Evolutionary conservation across 305 asterid genomes (phyloP).

Genomic region (Solanum aculeatissimum): DNA sequence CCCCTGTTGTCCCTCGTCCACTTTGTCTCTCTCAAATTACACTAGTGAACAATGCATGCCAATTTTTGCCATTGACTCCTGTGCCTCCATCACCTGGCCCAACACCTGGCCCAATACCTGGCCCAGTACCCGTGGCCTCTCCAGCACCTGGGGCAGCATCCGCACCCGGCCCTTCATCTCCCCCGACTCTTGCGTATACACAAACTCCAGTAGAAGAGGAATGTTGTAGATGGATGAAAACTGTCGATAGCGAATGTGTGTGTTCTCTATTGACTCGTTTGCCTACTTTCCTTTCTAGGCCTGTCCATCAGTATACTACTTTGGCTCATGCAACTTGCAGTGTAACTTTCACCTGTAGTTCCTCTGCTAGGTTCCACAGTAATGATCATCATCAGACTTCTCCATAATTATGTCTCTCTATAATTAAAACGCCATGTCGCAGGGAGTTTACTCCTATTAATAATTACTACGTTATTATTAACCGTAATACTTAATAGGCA

Average conservation of each 20-base stretch:
- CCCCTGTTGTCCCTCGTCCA: constrained; percentile 10
- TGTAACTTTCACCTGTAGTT: constrained; percentile 31
- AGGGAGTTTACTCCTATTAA: neutral
- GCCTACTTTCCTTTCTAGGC: constrained; percentile 45
- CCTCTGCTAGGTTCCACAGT: neutral
- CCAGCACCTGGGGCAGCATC: neutral
- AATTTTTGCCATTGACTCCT: constrained; percentile 26
- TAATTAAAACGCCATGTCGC: neutral
- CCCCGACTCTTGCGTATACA: neutral
- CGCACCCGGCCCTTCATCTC: neutral
- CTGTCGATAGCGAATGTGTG: constrained; percentile 32
- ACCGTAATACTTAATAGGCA: neutral
- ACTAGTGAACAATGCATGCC: constrained; percentile 43
- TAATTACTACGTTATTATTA: neutral
- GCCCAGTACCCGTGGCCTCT: neutral
- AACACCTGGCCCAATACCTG: neutral
- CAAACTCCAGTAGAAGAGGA: constrained; percentile 14
- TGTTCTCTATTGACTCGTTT: constrained; percentile 34
- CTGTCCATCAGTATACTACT: constrained; percentile 40
- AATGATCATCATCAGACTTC: neutral
- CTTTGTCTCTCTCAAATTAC: constrained; percentile 37
- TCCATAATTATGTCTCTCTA: neutral
- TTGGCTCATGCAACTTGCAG: constrained; percentile 19
- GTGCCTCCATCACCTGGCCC: neutral
- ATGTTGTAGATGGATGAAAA: constrained; percentile 46